Evolutionary conservation across 371 early-diverging fungal genomes (phyloP), one percentile per base, ranked within the genome.

Genomic region (Rhizopus delemar): DNA sequence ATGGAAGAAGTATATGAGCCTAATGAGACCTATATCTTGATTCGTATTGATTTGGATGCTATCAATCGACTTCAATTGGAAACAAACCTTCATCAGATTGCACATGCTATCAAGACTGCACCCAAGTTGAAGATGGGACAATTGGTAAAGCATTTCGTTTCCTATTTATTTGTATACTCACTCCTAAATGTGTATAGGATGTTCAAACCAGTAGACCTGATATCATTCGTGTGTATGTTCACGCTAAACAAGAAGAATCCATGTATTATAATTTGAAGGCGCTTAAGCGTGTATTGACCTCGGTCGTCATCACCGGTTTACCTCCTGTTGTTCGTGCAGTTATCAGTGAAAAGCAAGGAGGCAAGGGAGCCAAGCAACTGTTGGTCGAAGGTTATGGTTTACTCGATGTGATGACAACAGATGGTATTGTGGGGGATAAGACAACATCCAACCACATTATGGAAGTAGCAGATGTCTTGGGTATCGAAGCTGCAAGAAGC

Each of bases 351-450:
- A 84, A 84, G 46, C 76, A 86, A 51, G 82, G 81, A 39, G 78
- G 79, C 13, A 78, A 77, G 46, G 79, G 78, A 32, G 70, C 79
- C 33, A 83, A 87, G 50, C 84, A 85, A 35, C 69, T 98, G 49
- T 76, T 94, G 34, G 94, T 96, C 4, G 99, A 99, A 82, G 99
- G 99, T 28, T 87, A 91, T 71, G 98, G 99, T 32, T 78, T 99
- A 51, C 82, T 83, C 38, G 87, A 97, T 51, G 91, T 98, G 11
- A 96, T 99, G 93, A 90, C 80, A 15, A 87, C 87, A 5, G 89
- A 90, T 62, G 86, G 96, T 65, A 87, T 98, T 51, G 85, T 94
- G 59, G 94, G 93, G 16, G 70, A 79, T 9, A 70, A 82, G 39
- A 94, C 96, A 3, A 87, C 85, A 12, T 92, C 92, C 36, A 99